Base-by-base conservation (phyloP, 352 stramenopile species). In the Pythium myriotylum region DNA sequence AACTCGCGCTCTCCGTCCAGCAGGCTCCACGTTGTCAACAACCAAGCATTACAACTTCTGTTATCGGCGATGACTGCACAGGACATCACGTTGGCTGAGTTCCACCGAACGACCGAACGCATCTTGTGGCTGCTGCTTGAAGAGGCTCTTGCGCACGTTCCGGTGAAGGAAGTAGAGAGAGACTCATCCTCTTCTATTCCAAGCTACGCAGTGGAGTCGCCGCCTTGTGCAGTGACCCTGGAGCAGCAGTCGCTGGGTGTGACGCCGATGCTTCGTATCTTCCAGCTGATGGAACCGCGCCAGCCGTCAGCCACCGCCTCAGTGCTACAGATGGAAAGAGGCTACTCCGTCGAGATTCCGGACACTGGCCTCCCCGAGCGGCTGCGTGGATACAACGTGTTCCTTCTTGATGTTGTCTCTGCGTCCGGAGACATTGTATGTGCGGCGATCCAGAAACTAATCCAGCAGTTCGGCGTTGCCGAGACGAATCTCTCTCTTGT, bases 71-170 rank as follows among this genome's bases (percentile, higher is more conserved):
- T 64, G 23, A 55, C n/a, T 19, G 24, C 55, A 22, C 32, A 23
- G 10, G 19, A 26, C 10, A 27, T 14, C 2, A 24, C 56, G 14
- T 12, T 51, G 2, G 46, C 27, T 33, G 54, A 74, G 42, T 76
- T 85, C 57, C 74, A 70, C 12, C 70, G 71, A 35, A 54, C 53
- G 6, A 76, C 57, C 16, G 70, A 84, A 29, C 77, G 79, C 0
- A 53, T 87, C 9, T 62, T 86, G 41, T 70, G 79, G 24, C 62
- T 87, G 6, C 41, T 87, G 19, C 65, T 89, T 27, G 79, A 89
- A 61, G 58, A 65, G 26, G 58, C 58, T 10, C 39, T 59, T 1
- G 37, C 58, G 10, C 16, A 59, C 24, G 58, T 59, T 3, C 48
- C 50, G 2, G n/a, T 58, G n/a, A 59, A 43, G 22, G 20, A 55